phyloP scores from a whole-genome alignment of 768 basidiomycete genomes.

The Leccinum ochraceum region DNA sequence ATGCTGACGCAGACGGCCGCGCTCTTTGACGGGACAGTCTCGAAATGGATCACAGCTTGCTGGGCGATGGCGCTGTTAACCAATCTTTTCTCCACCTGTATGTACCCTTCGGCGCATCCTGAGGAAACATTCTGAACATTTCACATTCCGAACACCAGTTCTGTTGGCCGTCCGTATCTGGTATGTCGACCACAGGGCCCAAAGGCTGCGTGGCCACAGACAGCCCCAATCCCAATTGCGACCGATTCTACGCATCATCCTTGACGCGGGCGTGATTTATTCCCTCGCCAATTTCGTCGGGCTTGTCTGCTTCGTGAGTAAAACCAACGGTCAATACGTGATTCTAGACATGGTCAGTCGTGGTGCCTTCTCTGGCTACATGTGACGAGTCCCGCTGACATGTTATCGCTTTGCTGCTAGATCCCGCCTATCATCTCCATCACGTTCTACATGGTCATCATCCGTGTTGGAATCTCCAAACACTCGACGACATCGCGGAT shows the following conservation, averaged over 20 bases:
- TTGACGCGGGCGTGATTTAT: constrained; percentile 9
- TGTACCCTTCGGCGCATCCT: background rate
- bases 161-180: background rate
- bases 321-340: constrained; percentile 8
- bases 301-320: background rate
- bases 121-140: background rate
- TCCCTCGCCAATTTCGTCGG: constrained; percentile 1
- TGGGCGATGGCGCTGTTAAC: background rate
- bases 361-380: background rate
- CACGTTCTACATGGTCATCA: constrained; percentile 21
- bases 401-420: background rate
- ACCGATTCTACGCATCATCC: background rate
- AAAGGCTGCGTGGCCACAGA: background rate
- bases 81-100: constrained; percentile 3
- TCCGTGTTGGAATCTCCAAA: constrained; percentile 8
- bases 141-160: background rate
- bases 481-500: background rate
- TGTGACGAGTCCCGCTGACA: background rate
- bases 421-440: constrained; percentile 15
- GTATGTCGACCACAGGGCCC: background rate
- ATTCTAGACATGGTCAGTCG: constrained; percentile 7
- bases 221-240: constrained; percentile 1
- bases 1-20: constrained; percentile 3
- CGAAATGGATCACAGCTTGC: background rate
- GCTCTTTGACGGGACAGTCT: constrained; percentile 1